Percentiles rank a stretch among this genome's conserved stretches.
phyloP scores from a whole-genome alignment of 805 yeast genomes.

The Scheffersomyces coipomensis region DNA sequence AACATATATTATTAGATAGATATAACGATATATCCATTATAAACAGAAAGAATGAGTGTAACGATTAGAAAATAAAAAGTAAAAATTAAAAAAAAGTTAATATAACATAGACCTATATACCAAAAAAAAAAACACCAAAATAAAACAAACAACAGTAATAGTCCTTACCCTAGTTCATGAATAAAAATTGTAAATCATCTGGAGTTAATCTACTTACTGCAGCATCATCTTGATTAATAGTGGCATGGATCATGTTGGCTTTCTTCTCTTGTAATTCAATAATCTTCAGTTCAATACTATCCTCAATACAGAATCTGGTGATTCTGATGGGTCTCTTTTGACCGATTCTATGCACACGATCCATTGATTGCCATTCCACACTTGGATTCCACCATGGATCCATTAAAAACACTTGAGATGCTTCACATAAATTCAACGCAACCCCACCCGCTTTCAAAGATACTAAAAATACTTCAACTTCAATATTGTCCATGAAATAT shows the following conservation, averaged over 20 bases:
- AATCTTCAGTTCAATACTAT: conserved; percentile 93
- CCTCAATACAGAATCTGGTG: conserved; percentile 91
- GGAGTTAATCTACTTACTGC: conserved; percentile 89
- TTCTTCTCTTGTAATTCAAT: conserved; percentile 95
- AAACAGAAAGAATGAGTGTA: no score
- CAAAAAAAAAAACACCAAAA: not conserved
- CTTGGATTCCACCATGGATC: conserved; percentile 99
- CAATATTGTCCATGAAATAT: conserved; percentile 88
- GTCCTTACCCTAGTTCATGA: conserved; percentile 58
- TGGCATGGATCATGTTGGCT: conserved; percentile 97
- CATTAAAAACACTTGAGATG: conserved; percentile 90
- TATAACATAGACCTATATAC: no score
- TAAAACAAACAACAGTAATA: not conserved
- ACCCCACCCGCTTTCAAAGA: conserved; percentile 99
- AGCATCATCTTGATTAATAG: conserved; percentile 87
- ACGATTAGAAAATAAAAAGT: no score
- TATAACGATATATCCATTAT: no score
- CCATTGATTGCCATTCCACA: conserved; percentile 98
- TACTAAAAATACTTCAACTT: conserved; percentile 90
- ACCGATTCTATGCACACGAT: conserved; percentile 96
- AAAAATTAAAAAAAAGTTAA: no score
- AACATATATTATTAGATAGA: no score
- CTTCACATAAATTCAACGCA: conserved; percentile 93
- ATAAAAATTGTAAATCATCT: conserved; percentile 91
- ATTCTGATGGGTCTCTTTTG: conserved; percentile 93